Evolutionary conservation across 768 basidiomycete species (phyloP).

Genomic region (Kwoniella newhampshirensis): DNA sequence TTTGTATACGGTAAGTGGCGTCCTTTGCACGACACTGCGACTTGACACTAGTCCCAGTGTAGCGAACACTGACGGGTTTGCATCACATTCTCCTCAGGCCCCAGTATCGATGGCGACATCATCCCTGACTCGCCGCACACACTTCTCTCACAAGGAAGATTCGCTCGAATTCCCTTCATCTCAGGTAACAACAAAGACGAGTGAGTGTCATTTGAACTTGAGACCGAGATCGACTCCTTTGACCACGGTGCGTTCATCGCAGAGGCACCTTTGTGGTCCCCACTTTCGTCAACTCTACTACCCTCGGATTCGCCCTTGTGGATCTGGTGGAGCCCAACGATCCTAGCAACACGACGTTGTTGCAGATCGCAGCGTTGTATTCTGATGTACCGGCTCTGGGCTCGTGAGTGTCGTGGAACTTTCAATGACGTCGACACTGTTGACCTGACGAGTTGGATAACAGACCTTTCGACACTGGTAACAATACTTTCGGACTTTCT

Average conservation of each 20-base stretch:
- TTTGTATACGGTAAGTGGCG: conserved; percentile 30
- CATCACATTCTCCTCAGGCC: conserved; percentile 11
- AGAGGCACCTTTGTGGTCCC: conserved; percentile 49
- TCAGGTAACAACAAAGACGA: conserved; percentile 49
- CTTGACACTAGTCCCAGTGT: too few species aligned
- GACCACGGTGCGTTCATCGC: not conserved
- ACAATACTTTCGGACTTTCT: conserved; percentile 46
- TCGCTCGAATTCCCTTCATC: conserved; percentile 47
- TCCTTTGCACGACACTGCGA: too few species aligned
- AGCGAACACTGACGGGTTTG: too few species aligned
- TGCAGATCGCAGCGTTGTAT: conserved; percentile 32
- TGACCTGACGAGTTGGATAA: not conserved
- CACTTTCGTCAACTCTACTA: conserved; percentile 19
- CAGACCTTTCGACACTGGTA: conserved; percentile 47
- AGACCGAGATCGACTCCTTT: not conserved
- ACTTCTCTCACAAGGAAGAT: conserved; percentile 38
- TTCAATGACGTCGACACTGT: not conserved
- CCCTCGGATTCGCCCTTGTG: conserved; percentile 14
- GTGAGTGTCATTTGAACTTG: conserved; percentile 28
- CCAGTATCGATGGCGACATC: conserved; percentile 46
- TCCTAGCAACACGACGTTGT: conserved; percentile 26
- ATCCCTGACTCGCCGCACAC: conserved; percentile 44
- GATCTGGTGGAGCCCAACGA: conserved; percentile 23
- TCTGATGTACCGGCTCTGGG: conserved; percentile 32
- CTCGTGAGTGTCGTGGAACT: conserved; percentile 24